phyloP scores from a whole-genome alignment of 495 filamentous ascomycete species.

The Aspergillus kassunensis region DNA sequence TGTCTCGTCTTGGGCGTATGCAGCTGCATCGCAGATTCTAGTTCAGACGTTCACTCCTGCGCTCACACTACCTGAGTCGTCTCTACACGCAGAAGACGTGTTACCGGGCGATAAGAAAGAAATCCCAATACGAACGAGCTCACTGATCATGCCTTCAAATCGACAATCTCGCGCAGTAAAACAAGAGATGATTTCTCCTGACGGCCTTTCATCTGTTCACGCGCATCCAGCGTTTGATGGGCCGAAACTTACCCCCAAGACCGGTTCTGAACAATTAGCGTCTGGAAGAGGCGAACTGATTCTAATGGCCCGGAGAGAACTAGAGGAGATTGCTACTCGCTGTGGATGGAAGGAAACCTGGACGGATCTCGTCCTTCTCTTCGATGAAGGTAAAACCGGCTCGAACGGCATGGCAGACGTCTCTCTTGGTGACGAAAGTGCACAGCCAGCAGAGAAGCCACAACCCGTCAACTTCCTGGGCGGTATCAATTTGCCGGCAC shows the following conservation, averaged over 20 bases:
- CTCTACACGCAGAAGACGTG: constrained; percentile 30
- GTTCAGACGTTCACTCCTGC: constrained; percentile 68
- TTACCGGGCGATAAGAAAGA: constrained; percentile 42
- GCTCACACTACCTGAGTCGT: constrained; percentile 61
- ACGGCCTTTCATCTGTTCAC: constrained; percentile 17
- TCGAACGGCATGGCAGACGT: constrained; percentile 45
- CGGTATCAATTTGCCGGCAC: constrained; percentile 28
- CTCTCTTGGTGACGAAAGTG: constrained; percentile 32
- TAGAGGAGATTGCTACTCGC: constrained; percentile 69
- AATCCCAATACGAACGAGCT: constrained; percentile 45
- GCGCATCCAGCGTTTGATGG: constrained; percentile 26
- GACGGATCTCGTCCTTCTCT: constrained; percentile 53
- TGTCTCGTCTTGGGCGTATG: constrained; percentile 80
- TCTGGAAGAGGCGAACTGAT: constrained; percentile 75
- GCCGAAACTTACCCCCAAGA: constrained; percentile 42
- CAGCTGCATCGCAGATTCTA: constrained; percentile 71
- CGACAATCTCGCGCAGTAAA: constrained; percentile 30
- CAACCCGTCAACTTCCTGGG: constrained; percentile 38
- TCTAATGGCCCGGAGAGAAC: constrained; percentile 69
- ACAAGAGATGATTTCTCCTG: constrained; percentile 29
- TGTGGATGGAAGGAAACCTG: constrained; percentile 77
- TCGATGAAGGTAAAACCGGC: constrained; percentile 52
- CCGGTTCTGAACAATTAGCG: constrained; percentile 79
- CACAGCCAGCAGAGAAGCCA: constrained; percentile 20
- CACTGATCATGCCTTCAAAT: constrained; percentile 26